phyloP scores from a whole-genome alignment of 2,329 filamentous ascomycete genomes.

The Diplodia seriata region DNA sequence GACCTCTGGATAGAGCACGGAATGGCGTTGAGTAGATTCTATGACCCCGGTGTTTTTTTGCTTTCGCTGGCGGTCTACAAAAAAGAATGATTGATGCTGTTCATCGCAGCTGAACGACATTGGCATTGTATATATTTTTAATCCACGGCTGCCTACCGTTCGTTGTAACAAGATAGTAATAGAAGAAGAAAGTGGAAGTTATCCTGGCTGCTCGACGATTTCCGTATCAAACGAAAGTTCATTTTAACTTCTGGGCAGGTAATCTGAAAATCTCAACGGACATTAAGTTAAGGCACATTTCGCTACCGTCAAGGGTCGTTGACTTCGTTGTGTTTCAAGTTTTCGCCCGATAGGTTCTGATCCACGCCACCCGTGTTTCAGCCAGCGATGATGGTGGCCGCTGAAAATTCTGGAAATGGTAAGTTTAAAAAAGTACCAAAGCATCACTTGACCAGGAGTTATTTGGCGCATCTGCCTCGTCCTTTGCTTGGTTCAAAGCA shows the following conservation, averaged over 20 bases:
- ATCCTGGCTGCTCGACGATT: neutral
- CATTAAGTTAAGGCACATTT: neutral
- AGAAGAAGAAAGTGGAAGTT: neutral
- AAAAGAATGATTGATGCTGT: constrained; percentile 25
- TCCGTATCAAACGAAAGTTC: neutral
- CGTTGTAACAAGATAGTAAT: constrained; percentile 6
- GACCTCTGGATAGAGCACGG: constrained; percentile 17
- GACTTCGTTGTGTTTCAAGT: neutral
- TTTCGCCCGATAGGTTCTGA: neutral
- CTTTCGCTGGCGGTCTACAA: constrained; percentile 1
- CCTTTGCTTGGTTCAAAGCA: too few species aligned
- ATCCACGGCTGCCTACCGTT: constrained; percentile 26
- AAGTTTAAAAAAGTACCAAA: too few species aligned
- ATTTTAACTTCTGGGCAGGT: neutral
- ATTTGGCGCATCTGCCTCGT: too few species aligned
- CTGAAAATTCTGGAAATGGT: too few species aligned
- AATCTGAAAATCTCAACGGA: neutral
- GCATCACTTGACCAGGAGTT: too few species aligned
- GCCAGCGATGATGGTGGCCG: too few species aligned
- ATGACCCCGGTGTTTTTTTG: constrained; percentile 5
- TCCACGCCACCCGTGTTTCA: neutral
- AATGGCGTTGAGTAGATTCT: constrained; percentile 12
- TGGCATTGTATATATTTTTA: constrained; percentile 29
- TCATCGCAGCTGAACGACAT: constrained; percentile 18
- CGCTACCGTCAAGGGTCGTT: too few species aligned